A percentile compares a stretch with the other conserved stretches of the same genome.
phyloP scores from a whole-genome alignment of 2,329 filamentous ascomycete species.

The Periconia digitata region DNA sequence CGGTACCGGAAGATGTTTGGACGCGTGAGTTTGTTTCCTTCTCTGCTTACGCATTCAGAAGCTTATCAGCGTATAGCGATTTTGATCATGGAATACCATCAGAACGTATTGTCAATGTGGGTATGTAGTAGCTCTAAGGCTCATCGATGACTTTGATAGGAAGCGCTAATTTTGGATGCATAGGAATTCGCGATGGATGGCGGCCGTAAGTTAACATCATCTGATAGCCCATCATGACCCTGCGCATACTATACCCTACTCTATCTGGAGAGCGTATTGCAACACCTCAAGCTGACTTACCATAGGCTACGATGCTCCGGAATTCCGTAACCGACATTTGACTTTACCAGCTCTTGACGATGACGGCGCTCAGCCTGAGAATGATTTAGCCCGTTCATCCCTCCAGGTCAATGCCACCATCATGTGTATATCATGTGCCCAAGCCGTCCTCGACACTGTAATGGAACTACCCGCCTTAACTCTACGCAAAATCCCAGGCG shows the following conservation, averaged over 20 bases:
- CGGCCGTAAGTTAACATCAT: constrained; percentile 18
- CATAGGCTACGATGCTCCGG: constrained; percentile 33
- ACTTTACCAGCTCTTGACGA: constrained; percentile 36
- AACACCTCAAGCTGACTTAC: not conserved
- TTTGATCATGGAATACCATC: constrained; percentile 32
- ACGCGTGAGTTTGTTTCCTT: constrained; percentile 20
- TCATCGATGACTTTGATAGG: too few relatives aligned
- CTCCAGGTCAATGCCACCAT: constrained; percentile 41
- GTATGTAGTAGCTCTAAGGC: not conserved
- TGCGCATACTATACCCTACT: not conserved
- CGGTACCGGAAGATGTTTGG: constrained; percentile 32
- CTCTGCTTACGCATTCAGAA: not conserved
- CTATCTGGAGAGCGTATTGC: not conserved
- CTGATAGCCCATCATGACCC: not conserved
- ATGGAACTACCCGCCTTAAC: constrained; percentile 18
- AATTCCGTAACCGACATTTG: constrained; percentile 36
- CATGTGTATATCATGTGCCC: constrained; percentile 35
- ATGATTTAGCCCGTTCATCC: constrained; percentile 32
- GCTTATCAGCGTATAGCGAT: constrained; percentile 9
- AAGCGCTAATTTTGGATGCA: not conserved
- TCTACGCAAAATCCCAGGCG: constrained; percentile 29
- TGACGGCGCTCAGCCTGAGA: constrained; percentile 36
- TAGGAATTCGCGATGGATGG: constrained; percentile 41
- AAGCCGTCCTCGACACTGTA: constrained; percentile 36
- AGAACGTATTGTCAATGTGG: constrained; percentile 40